Percentiles rank a stretch among this genome's conserved stretches.
These are phyloP conservation scores for Hirsutella minnesotensis DNA, from an alignment of 2,329 filamentous ascomycete genomes.

Conservation along the genomic window DNA sequence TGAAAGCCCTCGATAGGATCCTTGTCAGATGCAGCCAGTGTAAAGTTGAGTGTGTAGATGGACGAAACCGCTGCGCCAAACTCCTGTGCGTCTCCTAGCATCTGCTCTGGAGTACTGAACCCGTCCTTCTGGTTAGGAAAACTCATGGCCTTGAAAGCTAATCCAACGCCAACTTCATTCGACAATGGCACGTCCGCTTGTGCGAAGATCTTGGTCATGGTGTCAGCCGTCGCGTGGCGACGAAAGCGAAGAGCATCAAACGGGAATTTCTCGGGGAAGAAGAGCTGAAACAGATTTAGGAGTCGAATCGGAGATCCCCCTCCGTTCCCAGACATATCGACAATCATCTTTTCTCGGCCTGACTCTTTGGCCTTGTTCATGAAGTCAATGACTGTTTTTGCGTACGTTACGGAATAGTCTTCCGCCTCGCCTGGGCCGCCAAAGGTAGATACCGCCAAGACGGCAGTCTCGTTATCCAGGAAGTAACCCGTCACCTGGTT, in stretches of 20 bases:
- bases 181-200: background rate
- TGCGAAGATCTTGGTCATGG: background rate
- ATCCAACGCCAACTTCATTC: accelerated
- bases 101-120: background rate
- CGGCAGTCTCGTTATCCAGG: slow-evolving; percentile 16
- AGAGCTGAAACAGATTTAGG: slow-evolving; percentile 33
- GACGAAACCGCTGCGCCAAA: background rate
- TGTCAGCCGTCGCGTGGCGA: background rate
- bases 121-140: background rate
- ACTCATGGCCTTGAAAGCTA: background rate
- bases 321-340: slow-evolving; percentile 50
- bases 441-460: slow-evolving; percentile 13
- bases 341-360: slow-evolving; percentile 36
- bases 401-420: slow-evolving; percentile 7
- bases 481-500: slow-evolving; percentile 16
- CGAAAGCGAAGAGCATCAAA: slow-evolving; percentile 4
- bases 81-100: background rate
- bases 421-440: slow-evolving; percentile 3
- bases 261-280: slow-evolving; percentile 15
- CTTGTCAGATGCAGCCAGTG: background rate
- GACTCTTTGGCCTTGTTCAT: slow-evolving; percentile 10
- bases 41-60: slow-evolving; percentile 5
- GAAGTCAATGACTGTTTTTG: slow-evolving; percentile 23
- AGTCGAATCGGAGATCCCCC: slow-evolving; percentile 40
- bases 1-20: background rate